Conservation (phyloP, 306 rosid genomes). For the Cicer arietinum region DNA sequence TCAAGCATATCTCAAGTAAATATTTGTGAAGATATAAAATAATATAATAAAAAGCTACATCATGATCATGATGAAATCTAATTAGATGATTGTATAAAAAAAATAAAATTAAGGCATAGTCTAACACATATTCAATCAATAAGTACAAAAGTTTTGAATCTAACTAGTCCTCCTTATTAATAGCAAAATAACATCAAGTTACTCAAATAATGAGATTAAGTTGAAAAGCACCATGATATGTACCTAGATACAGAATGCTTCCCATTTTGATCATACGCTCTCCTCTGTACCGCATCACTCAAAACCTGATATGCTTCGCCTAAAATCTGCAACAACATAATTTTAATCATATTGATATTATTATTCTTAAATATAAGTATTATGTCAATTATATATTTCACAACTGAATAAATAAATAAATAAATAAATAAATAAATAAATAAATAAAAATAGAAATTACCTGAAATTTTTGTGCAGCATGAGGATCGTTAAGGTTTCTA, state of each 20-base stretch:
- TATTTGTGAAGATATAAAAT: too few species aligned
- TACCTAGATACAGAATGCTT: constrained; percentile 78
- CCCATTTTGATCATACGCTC: constrained; percentile 81
- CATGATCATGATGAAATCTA: too few species aligned
- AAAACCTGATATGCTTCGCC: constrained; percentile 94
- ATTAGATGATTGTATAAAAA: too few species aligned
- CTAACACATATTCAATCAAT: background rate
- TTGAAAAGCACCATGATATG: background rate
- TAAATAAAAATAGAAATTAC: background rate
- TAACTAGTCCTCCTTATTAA: background rate
- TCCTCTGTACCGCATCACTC: constrained; percentile 83
- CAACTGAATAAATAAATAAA: background rate
- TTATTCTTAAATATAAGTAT: background rate
- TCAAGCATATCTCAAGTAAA: background rate
- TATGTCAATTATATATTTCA: background rate
- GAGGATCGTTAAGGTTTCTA: constrained; percentile 86
- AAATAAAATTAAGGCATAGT: too few species aligned
- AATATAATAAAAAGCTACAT: too few species aligned
- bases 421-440: background rate
- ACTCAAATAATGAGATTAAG: background rate
- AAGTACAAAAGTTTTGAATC: background rate
- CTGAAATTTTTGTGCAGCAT: constrained; percentile 82
- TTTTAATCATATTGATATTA: background rate
- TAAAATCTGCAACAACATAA: constrained; percentile 55
- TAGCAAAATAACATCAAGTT: background rate